Percentiles rank a stretch among this genome's conserved stretches.
Conservation (phyloP, 495 filamentous ascomycete genomes). For the Annulohypoxylon moriforme region DNA sequence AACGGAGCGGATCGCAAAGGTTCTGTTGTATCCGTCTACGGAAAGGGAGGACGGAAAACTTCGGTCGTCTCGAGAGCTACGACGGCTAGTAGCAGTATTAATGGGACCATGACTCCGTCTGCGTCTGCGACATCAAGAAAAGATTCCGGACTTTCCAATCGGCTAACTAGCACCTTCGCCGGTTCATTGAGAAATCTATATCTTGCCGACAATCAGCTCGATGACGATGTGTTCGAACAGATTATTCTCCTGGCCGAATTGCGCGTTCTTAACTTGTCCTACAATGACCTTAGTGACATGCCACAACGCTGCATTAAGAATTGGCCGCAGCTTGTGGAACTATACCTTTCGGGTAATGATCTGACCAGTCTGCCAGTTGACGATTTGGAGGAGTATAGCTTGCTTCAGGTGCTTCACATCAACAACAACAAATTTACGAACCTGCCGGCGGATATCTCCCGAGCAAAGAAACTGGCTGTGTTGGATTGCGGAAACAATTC, state of each 20-base stretch:
- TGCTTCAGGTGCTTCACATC: constrained; percentile 90
- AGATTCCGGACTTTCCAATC: constrained; percentile 83
- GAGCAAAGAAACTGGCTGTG: constrained; percentile 88
- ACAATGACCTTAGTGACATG: constrained; percentile 93
- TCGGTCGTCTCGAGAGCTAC: constrained; percentile 79
- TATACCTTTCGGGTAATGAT: constrained; percentile 96
- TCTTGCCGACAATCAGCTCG: constrained; percentile 91
- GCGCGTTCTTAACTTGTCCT: constrained; percentile 90
- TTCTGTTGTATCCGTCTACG: constrained; percentile 83
- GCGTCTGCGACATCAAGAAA: constrained; percentile 71
- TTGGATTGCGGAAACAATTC: constrained; percentile 95
- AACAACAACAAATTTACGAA: constrained; percentile 98
- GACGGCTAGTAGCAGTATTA: constrained; percentile 52
- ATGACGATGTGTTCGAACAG: constrained; percentile 94
- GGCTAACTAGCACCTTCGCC: constrained; percentile 84
- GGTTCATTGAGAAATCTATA: constrained; percentile 83
- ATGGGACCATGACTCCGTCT: constrained; percentile 64
- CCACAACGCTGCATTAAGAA: constrained; percentile 86
- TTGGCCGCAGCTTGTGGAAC: constrained; percentile 87
- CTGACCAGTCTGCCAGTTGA: constrained; percentile 91
- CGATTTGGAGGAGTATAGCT: constrained; percentile 87
- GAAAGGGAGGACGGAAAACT: constrained; percentile 80
- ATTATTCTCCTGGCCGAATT: constrained; percentile 84
- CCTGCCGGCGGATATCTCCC: constrained; percentile 92
- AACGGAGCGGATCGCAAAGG: constrained; percentile 74